phyloP scores from a whole-genome alignment of 2,329 filamentous ascomycete genomes.

The Trichoderma breve region DNA sequence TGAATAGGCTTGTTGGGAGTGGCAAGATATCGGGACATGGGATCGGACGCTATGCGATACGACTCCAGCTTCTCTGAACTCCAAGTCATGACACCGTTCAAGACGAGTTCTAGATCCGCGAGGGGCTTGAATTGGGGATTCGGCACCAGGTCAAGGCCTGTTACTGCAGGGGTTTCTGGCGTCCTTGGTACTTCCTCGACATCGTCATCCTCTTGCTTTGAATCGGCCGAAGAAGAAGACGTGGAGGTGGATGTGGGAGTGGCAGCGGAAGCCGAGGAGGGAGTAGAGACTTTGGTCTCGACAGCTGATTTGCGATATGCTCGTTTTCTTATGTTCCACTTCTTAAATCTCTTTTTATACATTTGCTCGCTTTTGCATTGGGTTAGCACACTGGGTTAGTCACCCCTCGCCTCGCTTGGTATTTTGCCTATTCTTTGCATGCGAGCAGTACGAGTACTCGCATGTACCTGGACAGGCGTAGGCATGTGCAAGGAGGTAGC shows the following conservation, averaged over 20 bases:
- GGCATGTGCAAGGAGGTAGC: neutral
- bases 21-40: conserved; percentile 38
- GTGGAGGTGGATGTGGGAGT: conserved; percentile 16
- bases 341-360: conserved; percentile 41
- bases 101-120: conserved; percentile 33
- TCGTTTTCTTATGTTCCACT: conserved; percentile 39
- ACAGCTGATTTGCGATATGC: conserved; percentile 31
- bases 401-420: neutral
- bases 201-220: conserved; percentile 5
- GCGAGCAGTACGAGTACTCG: neutral
- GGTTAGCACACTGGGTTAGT: conserved; percentile 3
- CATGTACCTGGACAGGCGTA: neutral
- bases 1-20: conserved; percentile 37
- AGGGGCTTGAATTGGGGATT: conserved; percentile 29
- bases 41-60: conserved; percentile 29
- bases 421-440: neutral
- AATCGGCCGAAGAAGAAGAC: neutral
- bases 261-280: neutral
- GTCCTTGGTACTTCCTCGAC: neutral
- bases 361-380: conserved; percentile 35
- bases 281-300: neutral
- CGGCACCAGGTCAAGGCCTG: conserved; percentile 25
- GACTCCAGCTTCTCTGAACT: conserved; percentile 36
- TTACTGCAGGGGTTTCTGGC: neutral
- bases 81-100: conserved; percentile 37